These are phyloP conservation scores for Meyerozyma guilliermondii DNA, from an alignment of 1,139 yeast species.

Conservation along the genomic window DNA sequence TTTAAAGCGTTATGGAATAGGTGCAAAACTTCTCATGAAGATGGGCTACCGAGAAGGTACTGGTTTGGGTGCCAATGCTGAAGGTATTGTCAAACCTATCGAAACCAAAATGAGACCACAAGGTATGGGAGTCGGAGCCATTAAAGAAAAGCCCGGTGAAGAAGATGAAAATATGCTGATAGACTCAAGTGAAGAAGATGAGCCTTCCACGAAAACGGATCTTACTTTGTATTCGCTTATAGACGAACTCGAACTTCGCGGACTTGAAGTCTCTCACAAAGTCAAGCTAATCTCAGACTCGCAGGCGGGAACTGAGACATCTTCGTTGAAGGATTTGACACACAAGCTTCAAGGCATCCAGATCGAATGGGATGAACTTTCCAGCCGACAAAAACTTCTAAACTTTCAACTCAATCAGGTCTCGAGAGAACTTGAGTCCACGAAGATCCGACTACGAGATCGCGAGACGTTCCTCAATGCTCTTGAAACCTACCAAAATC, in stretches of 20 bases:
- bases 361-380: slow-evolving; percentile 45
- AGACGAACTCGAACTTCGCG: slow-evolving; percentile 22
- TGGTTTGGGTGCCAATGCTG: slow-evolving; percentile 69
- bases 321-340: background rate
- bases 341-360: slow-evolving; percentile 53
- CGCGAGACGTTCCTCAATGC: background rate
- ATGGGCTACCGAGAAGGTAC: slow-evolving; percentile 88
- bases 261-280: slow-evolving; percentile 22
- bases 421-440: too few relatives aligned
- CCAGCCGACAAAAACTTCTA: background rate
- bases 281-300: slow-evolving; percentile 18
- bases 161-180: slow-evolving; percentile 3
- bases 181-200: slow-evolving; percentile 6
- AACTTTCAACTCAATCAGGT: background rate
- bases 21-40: slow-evolving; percentile 69
- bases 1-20: slow-evolving; percentile 62
- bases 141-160: slow-evolving; percentile 25
- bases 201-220: slow-evolving; percentile 6
- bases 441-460: background rate
- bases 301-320: background rate
- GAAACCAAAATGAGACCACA: slow-evolving; percentile 62
- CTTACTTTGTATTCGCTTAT: slow-evolving; percentile 21
- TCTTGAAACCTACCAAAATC: background rate
- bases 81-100: slow-evolving; percentile 77
- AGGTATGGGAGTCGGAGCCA: slow-evolving; percentile 72